Evolutionary conservation across 257 asterid genomes (phyloP).

Genomic region (Solanum pennellii): DNA sequence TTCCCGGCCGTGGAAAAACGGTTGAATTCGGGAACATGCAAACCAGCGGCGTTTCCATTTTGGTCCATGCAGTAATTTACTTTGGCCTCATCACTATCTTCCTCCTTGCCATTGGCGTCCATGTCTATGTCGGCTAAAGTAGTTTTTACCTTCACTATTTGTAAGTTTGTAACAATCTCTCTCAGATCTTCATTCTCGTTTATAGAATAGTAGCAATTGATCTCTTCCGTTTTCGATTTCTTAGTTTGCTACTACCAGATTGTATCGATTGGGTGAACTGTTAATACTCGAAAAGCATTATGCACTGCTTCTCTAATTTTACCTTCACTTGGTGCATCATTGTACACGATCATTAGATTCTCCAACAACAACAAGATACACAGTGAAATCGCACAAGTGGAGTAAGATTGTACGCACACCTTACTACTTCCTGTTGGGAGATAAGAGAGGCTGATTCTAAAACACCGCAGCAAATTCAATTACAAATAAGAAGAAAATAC

Average conservation of each 20-base stretch:
- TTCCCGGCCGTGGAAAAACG: background rate
- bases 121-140: background rate
- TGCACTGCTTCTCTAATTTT: background rate
- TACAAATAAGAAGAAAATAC: too few species aligned
- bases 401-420: background rate
- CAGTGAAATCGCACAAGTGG: background rate
- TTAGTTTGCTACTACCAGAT: background rate
- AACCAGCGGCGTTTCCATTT: background rate
- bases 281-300: background rate
- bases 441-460: background rate
- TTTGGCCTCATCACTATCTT: background rate
- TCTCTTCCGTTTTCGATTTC: background rate
- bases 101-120: background rate
- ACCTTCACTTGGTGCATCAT: background rate
- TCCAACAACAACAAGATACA: background rate
- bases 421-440: background rate
- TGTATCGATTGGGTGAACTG: background rate
- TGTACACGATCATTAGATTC: background rate
- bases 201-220: background rate
- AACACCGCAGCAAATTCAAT: background rate
- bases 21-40: background rate
- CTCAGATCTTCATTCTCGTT: background rate
- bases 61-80: background rate
- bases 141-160: background rate
- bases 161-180: background rate